These are phyloP conservation scores for Sutorius eximius DNA, from an alignment of 1,284 basidiomycete genomes.

Conservation along the genomic window DNA sequence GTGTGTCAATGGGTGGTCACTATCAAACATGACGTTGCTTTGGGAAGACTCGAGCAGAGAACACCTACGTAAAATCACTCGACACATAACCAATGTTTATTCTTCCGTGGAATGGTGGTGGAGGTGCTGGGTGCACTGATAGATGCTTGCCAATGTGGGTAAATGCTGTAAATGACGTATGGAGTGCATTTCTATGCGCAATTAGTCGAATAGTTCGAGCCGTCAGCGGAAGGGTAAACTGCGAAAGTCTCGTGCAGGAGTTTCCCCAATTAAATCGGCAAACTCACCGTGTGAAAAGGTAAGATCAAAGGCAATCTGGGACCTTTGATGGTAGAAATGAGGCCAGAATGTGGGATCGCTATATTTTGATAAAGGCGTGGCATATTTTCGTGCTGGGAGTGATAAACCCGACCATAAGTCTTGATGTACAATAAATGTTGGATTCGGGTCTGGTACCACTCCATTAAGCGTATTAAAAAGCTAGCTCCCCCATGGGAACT, in stretches of 20 bases:
- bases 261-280: background rate
- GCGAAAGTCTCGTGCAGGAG: conserved; percentile 1
- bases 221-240: conserved; percentile 58
- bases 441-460: conserved; percentile 48
- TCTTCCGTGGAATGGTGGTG: conserved; percentile 44
- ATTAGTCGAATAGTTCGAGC: conserved; percentile 54
- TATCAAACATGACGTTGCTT: conserved; percentile 16
- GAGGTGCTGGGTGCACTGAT: conserved; percentile 41
- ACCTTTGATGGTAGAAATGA: conserved; percentile 36
- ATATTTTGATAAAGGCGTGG: conserved; percentile 15
- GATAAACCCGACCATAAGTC: conserved; percentile 37
- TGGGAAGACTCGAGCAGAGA: background rate
- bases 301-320: conserved; percentile 53
- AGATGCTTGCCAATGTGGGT: conserved; percentile 36
- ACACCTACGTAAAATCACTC: conserved; percentile 51
- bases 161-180: conserved; percentile 51
- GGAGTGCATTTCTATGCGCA: conserved; percentile 56
- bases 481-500: conserved; percentile 46
- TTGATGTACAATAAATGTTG: conserved; percentile 55
- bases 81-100: conserved; percentile 62
- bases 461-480: conserved; percentile 54
- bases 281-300: conserved; percentile 55
- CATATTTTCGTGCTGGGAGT: conserved; percentile 15
- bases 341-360: conserved; percentile 32
- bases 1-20: conserved; percentile 63